Evolutionary conservation across 1,139 yeast species (phyloP).

Genomic region (Yamadazyma dushanensis): DNA sequence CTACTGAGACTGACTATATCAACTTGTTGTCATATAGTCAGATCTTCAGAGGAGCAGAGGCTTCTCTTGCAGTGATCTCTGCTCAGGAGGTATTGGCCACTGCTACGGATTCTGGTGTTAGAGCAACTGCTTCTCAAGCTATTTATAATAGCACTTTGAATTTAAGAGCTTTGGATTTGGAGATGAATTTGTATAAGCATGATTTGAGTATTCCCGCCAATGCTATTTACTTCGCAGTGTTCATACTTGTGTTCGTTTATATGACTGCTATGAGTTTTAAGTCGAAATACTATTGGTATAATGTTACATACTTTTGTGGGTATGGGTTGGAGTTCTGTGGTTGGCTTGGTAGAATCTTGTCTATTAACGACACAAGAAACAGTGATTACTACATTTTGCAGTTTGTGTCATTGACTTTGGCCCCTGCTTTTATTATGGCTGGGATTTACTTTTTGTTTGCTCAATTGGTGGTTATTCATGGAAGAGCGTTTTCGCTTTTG

Average conservation of each 20-base stretch:
- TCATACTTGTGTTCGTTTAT: slow-evolving; percentile 24
- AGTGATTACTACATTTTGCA: slow-evolving; percentile 59
- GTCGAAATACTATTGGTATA: slow-evolving; percentile 34
- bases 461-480: slow-evolving; percentile 69
- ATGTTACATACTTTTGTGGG: slow-evolving; percentile 32
- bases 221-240: slow-evolving; percentile 31
- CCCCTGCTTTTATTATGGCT: slow-evolving; percentile 89
- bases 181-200: slow-evolving; percentile 22
- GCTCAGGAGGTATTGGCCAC: slow-evolving; percentile 41
- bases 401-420: slow-evolving; percentile 69
- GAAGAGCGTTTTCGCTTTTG: slow-evolving; percentile 58
- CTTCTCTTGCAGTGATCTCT: slow-evolving; percentile 34
- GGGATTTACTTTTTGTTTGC: slow-evolving; percentile 80
- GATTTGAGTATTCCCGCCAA: slow-evolving; percentile 30
- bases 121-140: slow-evolving; percentile 33
- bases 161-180: slow-evolving; percentile 28
- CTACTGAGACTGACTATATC: slow-evolving; percentile 14
- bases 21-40: slow-evolving; percentile 22
- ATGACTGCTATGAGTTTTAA: slow-evolving; percentile 19
- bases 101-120: slow-evolving; percentile 30
- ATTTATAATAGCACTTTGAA: slow-evolving; percentile 36
- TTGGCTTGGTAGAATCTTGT: slow-evolving; percentile 60
- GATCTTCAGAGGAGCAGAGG: slow-evolving; percentile 35
- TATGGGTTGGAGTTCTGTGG: slow-evolving; percentile 53
- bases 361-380: slow-evolving; percentile 43